These are phyloP conservation scores for Macrolepiota dolichaula DNA, from an alignment of 768 basidiomycete genomes.

Conservation along the genomic window DNA sequence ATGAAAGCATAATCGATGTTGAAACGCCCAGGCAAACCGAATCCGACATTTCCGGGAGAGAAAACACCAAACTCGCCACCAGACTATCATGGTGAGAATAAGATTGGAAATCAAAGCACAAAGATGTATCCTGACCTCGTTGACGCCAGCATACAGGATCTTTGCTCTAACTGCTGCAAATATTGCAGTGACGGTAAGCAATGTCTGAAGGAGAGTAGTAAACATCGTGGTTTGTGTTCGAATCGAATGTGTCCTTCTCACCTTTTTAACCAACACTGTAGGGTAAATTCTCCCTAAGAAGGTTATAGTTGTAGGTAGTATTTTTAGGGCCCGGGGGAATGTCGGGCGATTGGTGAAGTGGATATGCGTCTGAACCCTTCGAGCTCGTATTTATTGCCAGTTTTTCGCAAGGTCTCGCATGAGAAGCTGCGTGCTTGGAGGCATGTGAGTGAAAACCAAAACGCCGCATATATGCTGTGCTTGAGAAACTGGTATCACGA, in stretches of 20 bases:
- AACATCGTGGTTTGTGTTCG: background rate
- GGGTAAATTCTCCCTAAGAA: background rate
- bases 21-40: slow-evolving; percentile 42
- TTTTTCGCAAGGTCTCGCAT: background rate
- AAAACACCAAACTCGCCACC: slow-evolving; percentile 46
- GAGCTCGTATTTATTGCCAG: background rate
- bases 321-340: background rate
- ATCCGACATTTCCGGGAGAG: slow-evolving; percentile 29
- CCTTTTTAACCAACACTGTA: background rate
- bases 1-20: slow-evolving; percentile 43
- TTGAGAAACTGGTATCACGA: background rate
- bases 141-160: slow-evolving; percentile 43
- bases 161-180: slow-evolving; percentile 21
- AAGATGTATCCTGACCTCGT: slow-evolving; percentile 28
- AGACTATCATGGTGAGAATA: slow-evolving; percentile 25
- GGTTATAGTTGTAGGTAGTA: background rate
- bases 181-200: background rate
- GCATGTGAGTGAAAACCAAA: background rate
- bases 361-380: background rate
- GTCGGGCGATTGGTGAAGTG: background rate
- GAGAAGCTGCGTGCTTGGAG: background rate
- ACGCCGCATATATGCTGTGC: background rate
- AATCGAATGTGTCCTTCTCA: background rate
- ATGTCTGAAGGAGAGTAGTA: background rate
- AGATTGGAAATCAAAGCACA: background rate